Base-by-base conservation (phyloP, 495 filamentous ascomycete genomes). In the Lichina pygmaea region DNA sequence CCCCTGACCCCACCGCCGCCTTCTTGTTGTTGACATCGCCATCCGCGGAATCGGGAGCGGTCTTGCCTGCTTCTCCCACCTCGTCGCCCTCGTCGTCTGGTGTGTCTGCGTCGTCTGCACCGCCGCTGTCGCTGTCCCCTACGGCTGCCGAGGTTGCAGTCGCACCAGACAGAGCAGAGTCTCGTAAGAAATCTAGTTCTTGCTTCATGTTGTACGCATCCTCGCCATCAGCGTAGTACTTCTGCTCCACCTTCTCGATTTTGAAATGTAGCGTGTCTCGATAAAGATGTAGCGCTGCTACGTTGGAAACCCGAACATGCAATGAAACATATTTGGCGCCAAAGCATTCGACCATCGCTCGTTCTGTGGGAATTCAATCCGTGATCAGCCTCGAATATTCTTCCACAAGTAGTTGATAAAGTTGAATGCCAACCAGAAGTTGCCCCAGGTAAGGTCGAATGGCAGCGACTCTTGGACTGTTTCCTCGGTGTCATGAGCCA, bases 201-300 rank as follows among this genome's bases (percentile, higher is more conserved):
- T 86, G 76, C 52, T 73, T 75, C 89, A 97, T 97, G 52, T 74
- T 77, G 55, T 76, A 92, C 34, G 89, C 89, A 67, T 97, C 86
- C 63, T 97, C 89, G 43, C 85, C 86, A 61, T 95, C 89, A 38
- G 89, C 89, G 57, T 97, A 97, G 73, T 97, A 97, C 60, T 89
- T 93, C 50, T 67, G 55, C 64, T 95, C 89, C 11, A 82, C 73
- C 60, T 83, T 89, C 50, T 92, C 84, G 44, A 80, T 77, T 57
- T 80, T 73, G 66, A 97, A 97, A 41, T 81, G 77, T 0, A 97
- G 71, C 1, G 86, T 95, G 53, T 93, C 82, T 50, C 81, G 78
- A 68, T 97, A 97, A 11, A 97, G 69, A 52, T 75, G 77, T 43
- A 93, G 70, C 13, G 89, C 89, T 17, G 89, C 89, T 50, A 71